Evolutionary conservation across 331 rosid species (phyloP).

Genomic region (Malus hybrid): DNA sequence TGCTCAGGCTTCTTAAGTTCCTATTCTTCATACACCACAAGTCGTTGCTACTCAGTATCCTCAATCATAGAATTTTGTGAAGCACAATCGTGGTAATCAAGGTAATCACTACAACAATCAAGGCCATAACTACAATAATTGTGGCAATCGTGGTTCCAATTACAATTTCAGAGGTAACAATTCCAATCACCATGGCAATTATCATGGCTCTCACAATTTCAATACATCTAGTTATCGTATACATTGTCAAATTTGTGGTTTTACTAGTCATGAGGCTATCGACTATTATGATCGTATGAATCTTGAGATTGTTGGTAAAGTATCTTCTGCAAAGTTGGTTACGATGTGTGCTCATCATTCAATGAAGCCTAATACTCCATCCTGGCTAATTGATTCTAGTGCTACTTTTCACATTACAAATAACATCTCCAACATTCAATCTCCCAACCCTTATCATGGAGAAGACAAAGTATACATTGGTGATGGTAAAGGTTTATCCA

Average conservation of each 20-base stretch:
- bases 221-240: background rate
- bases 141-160: background rate
- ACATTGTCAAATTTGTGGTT: background rate
- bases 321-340: background rate
- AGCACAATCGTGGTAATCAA: background rate
- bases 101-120: background rate
- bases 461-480: too few species aligned
- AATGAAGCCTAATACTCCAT: background rate
- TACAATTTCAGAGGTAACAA: background rate
- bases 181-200: too few species aligned
- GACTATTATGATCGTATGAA: background rate
- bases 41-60: background rate
- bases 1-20: fast-evolving
- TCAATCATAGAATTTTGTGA: background rate
- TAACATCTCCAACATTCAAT: background rate
- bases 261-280: background rate
- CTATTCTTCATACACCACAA: background rate
- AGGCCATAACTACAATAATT: too few species aligned
- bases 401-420: too few species aligned
- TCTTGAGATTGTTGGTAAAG: background rate
- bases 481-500: background rate
- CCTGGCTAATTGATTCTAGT: background rate
- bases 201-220: background rate
- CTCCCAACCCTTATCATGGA: too few species aligned
- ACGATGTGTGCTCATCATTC: background rate